Conservation (phyloP, 345 rosid genomes). For the Bruguiera parviflora region DNA sequence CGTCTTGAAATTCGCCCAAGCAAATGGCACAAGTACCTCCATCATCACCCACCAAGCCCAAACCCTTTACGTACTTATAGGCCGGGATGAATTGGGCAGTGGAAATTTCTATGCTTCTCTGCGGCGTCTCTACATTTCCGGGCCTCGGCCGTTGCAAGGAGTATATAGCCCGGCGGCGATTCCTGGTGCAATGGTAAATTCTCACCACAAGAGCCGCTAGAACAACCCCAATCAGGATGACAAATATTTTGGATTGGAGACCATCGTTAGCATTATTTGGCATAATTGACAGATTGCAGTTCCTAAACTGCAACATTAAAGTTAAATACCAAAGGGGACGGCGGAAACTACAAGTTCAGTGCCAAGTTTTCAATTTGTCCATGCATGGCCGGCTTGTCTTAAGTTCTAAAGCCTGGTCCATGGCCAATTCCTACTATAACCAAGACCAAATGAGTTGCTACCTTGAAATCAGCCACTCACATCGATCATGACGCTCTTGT, state of each 20-base stretch:
- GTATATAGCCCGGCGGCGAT: background rate
- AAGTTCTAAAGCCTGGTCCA: no score
- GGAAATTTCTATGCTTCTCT: slow-evolving; percentile 25
- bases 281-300: background rate
- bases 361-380: no score
- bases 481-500: no score
- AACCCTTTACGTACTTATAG: slow-evolving; percentile 33
- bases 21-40: slow-evolving; percentile 35
- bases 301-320: background rate
- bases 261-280: background rate
- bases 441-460: no score
- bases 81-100: slow-evolving; percentile 36
- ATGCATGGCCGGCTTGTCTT: no score
- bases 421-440: no score
- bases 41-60: slow-evolving; percentile 23
- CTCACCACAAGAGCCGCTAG: slow-evolving; percentile 34
- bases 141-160: background rate
- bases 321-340: background rate
- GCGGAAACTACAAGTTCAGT: background rate
- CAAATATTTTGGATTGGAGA: slow-evolving; percentile 4
- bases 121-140: background rate
- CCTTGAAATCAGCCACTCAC: no score
- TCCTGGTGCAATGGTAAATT: slow-evolving; percentile 44
- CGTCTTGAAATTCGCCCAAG: slow-evolving; percentile 34
- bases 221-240: slow-evolving; percentile 28